phyloP scores from a whole-genome alignment of 345 rosid species.

The Arabidopsis suecica region DNA sequence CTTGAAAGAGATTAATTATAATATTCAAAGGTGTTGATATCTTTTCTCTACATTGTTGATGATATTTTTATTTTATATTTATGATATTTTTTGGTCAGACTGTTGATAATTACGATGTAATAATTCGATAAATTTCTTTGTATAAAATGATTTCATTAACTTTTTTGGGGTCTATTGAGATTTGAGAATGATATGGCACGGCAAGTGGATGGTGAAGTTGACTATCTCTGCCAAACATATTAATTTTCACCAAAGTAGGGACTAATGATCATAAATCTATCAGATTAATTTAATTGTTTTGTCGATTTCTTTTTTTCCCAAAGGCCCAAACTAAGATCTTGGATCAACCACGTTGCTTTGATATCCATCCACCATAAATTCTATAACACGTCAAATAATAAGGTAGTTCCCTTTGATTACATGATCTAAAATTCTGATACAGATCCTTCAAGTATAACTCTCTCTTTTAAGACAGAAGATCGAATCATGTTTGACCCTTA shows the following conservation, averaged over 20 bases:
- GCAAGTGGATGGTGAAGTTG: conserved; percentile 35
- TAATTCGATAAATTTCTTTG: neutral
- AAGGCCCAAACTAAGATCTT: neutral
- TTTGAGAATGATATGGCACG: conserved; percentile 31
- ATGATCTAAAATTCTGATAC: neutral
- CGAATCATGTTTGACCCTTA: neutral
- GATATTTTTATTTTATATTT: neutral
- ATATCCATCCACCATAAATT: conserved; percentile 17
- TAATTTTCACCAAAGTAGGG: neutral
- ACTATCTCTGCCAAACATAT: conserved; percentile 24
- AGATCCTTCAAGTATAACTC: no score
- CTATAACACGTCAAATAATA: conserved; percentile 20
- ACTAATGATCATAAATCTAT: conserved; percentile 13
- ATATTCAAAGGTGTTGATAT: conserved; percentile 2
- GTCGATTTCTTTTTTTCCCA: neutral
- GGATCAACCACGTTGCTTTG: conserved; percentile 30
- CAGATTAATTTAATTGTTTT: conserved; percentile 1
- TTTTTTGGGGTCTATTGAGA: conserved; percentile 29
- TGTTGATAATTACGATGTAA: conserved; percentile 21
- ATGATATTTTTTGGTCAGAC: conserved; percentile 4
- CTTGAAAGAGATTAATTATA: neutral
- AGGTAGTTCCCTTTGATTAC: neutral
- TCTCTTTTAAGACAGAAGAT: neutral
- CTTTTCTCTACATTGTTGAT: neutral
- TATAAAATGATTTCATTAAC: conserved; percentile 17